Conservation (phyloP, 441 rosid species). For the Jatropha podagrica region DNA sequence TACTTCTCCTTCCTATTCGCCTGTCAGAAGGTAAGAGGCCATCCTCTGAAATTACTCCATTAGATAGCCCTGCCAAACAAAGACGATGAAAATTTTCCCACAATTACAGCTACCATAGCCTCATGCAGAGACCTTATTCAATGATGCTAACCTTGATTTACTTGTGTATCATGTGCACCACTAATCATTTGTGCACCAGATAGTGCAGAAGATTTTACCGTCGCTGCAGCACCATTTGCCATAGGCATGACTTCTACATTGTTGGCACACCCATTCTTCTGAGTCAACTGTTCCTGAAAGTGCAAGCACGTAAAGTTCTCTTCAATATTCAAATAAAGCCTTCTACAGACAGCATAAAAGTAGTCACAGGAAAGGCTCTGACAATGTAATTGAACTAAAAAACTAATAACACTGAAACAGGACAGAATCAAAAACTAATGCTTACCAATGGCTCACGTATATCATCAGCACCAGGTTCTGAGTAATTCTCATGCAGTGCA, state of each 20-base stretch:
- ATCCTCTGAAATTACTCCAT: constrained; percentile 44
- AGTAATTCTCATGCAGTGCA: constrained; percentile 30
- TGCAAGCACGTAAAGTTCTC: constrained; percentile 21
- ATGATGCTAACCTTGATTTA: constrained; percentile 42
- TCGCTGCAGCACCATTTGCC: constrained; percentile 28
- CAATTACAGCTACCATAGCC: neutral
- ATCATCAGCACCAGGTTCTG: constrained; percentile 35
- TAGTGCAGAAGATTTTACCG: constrained; percentile 1
- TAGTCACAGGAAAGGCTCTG: neutral
- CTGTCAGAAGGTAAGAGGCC: constrained; percentile 50
- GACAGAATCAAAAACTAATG: constrained; percentile 15
- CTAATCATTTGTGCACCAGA: constrained; percentile 19
- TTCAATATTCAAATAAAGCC: neutral
- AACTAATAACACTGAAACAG: constrained; percentile 1
- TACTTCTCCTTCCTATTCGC: constrained; percentile 64
- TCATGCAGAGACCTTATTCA: constrained; percentile 7
- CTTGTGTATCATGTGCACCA: constrained; percentile 24
- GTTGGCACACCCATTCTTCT: constrained; percentile 32
- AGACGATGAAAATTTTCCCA: constrained; percentile 15
- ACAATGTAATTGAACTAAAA: constrained; percentile 12
- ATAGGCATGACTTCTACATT: constrained; percentile 26
- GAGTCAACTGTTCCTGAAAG: constrained; percentile 34
- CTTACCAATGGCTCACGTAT: constrained; percentile 38
- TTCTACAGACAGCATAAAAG: constrained; percentile 1
- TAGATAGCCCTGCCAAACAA: constrained; percentile 44